Evolutionary conservation across 2,329 filamentous ascomycete species (phyloP).

Genomic region (Fusarium cicatricum): DNA sequence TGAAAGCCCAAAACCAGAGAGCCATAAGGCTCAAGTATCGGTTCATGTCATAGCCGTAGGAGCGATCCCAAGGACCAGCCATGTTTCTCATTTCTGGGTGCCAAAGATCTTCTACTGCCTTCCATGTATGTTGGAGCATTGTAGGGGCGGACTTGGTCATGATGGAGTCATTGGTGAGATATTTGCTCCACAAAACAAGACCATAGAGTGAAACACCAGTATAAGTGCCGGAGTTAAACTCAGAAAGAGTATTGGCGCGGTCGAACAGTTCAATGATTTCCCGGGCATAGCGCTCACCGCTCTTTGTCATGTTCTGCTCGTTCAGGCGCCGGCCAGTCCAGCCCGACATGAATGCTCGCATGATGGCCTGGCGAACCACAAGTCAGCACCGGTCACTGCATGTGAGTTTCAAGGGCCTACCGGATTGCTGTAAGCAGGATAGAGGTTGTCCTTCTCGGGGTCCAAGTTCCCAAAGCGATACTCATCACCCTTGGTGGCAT

Average conservation of each 20-base stretch:
- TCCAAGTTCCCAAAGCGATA: slow-evolving; percentile 67
- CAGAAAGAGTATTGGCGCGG: slow-evolving; percentile 63
- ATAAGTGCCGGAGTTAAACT: slow-evolving; percentile 71
- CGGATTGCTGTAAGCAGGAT: slow-evolving; percentile 68
- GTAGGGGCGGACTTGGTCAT: slow-evolving; percentile 60
- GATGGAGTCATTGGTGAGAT: slow-evolving; percentile 60
- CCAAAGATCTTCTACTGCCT: slow-evolving; percentile 60
- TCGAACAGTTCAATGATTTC: slow-evolving; percentile 66
- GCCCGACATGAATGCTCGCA: slow-evolving; percentile 68
- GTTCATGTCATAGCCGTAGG: slow-evolving; percentile 72
- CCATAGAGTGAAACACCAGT: slow-evolving; percentile 68
- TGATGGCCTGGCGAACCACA: slow-evolving; percentile 53
- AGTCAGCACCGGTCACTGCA: background rate
- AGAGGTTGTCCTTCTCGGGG: slow-evolving; percentile 65
- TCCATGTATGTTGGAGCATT: slow-evolving; percentile 64
- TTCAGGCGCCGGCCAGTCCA: slow-evolving; percentile 64
- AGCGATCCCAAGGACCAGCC: slow-evolving; percentile 70
- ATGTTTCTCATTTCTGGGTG: slow-evolving; percentile 67
- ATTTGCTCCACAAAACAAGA: slow-evolving; percentile 66
- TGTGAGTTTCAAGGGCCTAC: slow-evolving; percentile 39
- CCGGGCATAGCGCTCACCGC: slow-evolving; percentile 64
- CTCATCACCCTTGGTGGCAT: slow-evolving; percentile 65
- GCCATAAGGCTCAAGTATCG: slow-evolving; percentile 66
- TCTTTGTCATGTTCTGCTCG: slow-evolving; percentile 65
- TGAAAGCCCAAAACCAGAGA: slow-evolving; percentile 65